Percentiles rank a stretch among this genome's conserved stretches.
Conservation (phyloP, 768 basidiomycete genomes). For the Tremella yokohamensis region DNA sequence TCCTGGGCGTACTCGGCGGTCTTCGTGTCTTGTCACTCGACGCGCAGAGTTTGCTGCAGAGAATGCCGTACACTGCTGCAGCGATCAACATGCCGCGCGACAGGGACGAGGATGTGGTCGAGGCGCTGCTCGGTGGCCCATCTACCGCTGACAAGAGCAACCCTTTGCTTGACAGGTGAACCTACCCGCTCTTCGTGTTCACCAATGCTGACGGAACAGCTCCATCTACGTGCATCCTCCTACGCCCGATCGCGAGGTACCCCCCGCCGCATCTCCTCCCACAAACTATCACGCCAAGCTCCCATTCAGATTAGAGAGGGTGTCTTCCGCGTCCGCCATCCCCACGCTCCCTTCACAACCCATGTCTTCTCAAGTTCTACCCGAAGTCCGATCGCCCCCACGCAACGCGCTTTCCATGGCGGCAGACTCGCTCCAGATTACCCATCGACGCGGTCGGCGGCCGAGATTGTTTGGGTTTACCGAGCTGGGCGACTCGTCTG, state of each 20-base stretch:
- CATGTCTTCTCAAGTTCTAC: conserved; percentile 37
- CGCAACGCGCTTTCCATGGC: conserved; percentile 30
- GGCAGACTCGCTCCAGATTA: conserved; percentile 29
- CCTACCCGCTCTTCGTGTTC: too few relatives aligned
- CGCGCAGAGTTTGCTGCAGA: conserved; percentile 23
- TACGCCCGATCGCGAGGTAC: conserved; percentile 33
- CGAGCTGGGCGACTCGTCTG: conserved; percentile 35
- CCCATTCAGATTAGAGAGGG: background rate
- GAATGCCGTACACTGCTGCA: conserved; percentile 31
- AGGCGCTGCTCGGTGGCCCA: conserved; percentile 25
- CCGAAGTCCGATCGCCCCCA: conserved; percentile 49
- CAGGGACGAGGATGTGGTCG: conserved; percentile 35
- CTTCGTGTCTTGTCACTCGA: conserved; percentile 19
- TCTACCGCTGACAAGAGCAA: too few relatives aligned
- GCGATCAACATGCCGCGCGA: conserved; percentile 15
- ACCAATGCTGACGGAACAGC: background rate
- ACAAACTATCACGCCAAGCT: background rate
- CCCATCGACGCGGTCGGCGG: conserved; percentile 32
- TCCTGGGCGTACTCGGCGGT: conserved; percentile 24
- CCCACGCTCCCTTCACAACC: conserved; percentile 7
- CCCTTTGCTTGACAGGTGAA: too few relatives aligned
- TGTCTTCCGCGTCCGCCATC: background rate
- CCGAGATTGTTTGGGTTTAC: conserved; percentile 49
- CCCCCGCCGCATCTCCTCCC: conserved; percentile 4
- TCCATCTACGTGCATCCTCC: conserved; percentile 46